Percentiles rank a stretch among this genome's conserved stretches.
Conservation (phyloP, 495 filamentous ascomycete genomes). For the Mytilinidion resinicola region DNA sequence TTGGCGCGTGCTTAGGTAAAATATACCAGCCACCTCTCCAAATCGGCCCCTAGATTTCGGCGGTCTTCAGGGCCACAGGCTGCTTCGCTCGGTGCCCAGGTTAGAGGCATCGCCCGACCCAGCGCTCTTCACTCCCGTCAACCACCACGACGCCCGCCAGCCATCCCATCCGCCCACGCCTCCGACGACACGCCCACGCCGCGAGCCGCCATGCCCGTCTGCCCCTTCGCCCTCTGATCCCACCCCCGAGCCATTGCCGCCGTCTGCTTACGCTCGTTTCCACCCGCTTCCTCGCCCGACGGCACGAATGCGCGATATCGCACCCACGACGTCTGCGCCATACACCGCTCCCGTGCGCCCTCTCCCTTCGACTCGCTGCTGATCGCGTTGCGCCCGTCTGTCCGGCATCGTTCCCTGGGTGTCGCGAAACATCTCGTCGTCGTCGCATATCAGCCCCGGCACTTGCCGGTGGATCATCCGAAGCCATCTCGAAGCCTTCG, state of each 20-base stretch:
- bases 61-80: too few relatives aligned
- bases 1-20: background rate
- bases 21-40: background rate
- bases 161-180: background rate
- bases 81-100: background rate
- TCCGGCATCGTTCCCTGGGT: background rate
- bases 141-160: background rate
- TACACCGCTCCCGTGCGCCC: background rate
- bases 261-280: constrained; percentile 13
- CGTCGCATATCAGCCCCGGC: constrained; percentile 27
- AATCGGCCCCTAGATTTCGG: background rate
- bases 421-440: background rate
- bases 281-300: constrained; percentile 9
- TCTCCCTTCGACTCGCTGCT: background rate
- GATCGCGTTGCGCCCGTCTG: constrained; percentile 9
- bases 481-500: too few relatives aligned
- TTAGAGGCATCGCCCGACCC: constrained; percentile 2
- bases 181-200: background rate
- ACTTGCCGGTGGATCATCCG: constrained; percentile 11
- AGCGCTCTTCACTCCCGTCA: background rate
- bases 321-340: constrained; percentile 12
- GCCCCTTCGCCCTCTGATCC: constrained; percentile 2
- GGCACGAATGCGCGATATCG: constrained; percentile 26
- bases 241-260: constrained; percentile 14
- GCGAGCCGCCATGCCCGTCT: constrained; percentile 10